phyloP scores from a whole-genome alignment of 306 rosid genomes.

The Quercus cerris region DNA sequence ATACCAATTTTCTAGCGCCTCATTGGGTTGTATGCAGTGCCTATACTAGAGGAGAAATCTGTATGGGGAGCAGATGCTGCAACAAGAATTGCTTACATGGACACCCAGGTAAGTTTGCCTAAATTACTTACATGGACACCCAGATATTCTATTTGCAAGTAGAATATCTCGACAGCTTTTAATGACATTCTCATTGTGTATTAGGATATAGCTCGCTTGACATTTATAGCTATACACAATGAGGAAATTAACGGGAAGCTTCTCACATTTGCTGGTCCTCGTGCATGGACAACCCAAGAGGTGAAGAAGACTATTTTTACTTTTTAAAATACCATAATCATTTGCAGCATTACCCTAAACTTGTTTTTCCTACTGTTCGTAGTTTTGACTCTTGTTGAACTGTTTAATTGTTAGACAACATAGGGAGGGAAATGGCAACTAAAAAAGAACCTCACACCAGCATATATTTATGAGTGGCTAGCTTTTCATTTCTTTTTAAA shows the following conservation, averaged over 20 bases:
- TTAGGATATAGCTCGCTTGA: slow-evolving; percentile 91
- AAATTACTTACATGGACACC: not conserved
- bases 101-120: slow-evolving; percentile 63
- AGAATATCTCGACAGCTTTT: not conserved
- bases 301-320: slow-evolving; percentile 23
- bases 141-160: too few relatives aligned
- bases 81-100: slow-evolving; percentile 98
- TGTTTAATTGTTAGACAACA: not conserved
- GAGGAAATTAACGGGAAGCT: slow-evolving; percentile 73
- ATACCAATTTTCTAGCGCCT: slow-evolving; percentile 54
- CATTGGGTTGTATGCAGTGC: slow-evolving; percentile 93
- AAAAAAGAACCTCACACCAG: not conserved
- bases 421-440: not conserved
- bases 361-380: not conserved
- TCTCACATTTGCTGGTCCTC: slow-evolving; percentile 89
- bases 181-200: not conserved
- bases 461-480: not conserved
- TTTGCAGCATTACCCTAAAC: not conserved
- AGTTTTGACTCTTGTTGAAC: not conserved
- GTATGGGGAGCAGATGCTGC: slow-evolving; percentile 99
- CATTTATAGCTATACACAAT: slow-evolving; percentile 70
- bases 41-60: slow-evolving; percentile 89
- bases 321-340: not conserved
- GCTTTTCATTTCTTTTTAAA: not conserved
- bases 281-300: slow-evolving; percentile 99